Base-by-base conservation (phyloP, 345 rosid genomes). In the Clausena lansium region DNA sequence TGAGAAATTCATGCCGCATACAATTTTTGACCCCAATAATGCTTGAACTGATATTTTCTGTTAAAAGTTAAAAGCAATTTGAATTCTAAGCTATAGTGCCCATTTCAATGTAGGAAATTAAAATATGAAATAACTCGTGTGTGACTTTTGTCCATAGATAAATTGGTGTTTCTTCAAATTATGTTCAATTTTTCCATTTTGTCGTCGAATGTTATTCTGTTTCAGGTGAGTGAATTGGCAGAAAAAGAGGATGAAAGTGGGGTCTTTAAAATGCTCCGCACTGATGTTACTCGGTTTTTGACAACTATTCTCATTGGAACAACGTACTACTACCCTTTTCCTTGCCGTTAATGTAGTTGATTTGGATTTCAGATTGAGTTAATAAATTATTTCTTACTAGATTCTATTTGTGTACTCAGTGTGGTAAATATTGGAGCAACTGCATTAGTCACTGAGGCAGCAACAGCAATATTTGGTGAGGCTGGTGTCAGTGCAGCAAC, bases 401-500 rank as follows among this genome's bases (percentile, higher is more conserved):
- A 77, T 84, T 80, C 61, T 80, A 35, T 87, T 81, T 84, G 70
- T 79, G 78, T 75, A 32, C 75, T 74, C 73, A 94, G 99, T 77
- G 98, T 96, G 82, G 98, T 89, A 57, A 96, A 96, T 83, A 96
- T 96, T 84, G 99, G 95, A 86, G 98, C 99, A 78, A 96, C 99
- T 83, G 99, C 98, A 76, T 85, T 96, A 73, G 99, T 94, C 81
- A 96, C 99, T 7, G 98, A 96, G 55, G 98, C 99, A 59, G 99
- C 99, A 77, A 96, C 99, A 47, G 88, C 98, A 73, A 88, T 96
- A 80, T 96, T 94, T 90, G 99, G 99, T 76, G 99, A 94, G 89
- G 99, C 99, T 81, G 99, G 99, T 84, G 94, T 96, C 85, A 94
- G 88, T 86, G 99, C 98, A 25, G 99, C 99, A 80, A 96, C 99